Evolutionary conservation across 2,329 filamentous ascomycete genomes (phyloP).

Genomic region (Aspergillus chevalieri): DNA sequence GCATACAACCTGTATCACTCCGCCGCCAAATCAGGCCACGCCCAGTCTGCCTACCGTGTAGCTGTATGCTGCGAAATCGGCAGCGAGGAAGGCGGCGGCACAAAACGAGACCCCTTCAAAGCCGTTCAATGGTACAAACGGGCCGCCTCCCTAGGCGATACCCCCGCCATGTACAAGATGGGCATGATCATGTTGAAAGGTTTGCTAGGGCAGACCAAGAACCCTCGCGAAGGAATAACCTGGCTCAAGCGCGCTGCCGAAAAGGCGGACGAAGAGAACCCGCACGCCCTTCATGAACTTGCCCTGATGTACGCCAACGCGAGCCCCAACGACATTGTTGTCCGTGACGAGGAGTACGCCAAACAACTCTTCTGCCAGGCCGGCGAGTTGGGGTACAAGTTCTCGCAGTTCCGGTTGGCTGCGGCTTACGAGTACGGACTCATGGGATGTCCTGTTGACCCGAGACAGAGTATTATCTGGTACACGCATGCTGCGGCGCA

Average conservation of each 20-base stretch:
- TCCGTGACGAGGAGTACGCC: constrained; percentile 77
- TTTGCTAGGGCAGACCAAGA: constrained; percentile 76
- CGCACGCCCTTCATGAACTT: constrained; percentile 89
- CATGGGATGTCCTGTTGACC: constrained; percentile 75
- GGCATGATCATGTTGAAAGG: constrained; percentile 95
- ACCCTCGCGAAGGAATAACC: constrained; percentile 75
- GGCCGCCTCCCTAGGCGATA: constrained; percentile 81
- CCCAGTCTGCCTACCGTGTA: constrained; percentile 83
- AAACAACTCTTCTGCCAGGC: constrained; percentile 77
- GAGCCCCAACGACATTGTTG: constrained; percentile 61
- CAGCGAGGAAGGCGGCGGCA: constrained; percentile 87
- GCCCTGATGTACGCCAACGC: constrained; percentile 54
- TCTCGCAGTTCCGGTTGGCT: constrained; percentile 84
- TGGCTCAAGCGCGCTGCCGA: constrained; percentile 95
- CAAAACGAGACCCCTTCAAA: constrained; percentile 81
- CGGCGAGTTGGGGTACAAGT: constrained; percentile 86
- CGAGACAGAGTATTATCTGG: constrained; percentile 82
- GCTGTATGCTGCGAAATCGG: constrained; percentile 97
- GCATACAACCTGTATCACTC: constrained; percentile 91
- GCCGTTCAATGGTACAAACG: constrained; percentile 98
- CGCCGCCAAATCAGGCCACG: constrained; percentile 81
- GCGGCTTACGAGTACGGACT: constrained; percentile 84
- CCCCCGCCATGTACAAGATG: constrained; percentile 95
- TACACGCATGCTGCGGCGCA: constrained; percentile 87
- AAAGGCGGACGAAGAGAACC: constrained; percentile 79